Base-by-base conservation (phyloP, 2,329 filamentous ascomycete genomes). In the Colletotrichum sansevieriae region DNA sequence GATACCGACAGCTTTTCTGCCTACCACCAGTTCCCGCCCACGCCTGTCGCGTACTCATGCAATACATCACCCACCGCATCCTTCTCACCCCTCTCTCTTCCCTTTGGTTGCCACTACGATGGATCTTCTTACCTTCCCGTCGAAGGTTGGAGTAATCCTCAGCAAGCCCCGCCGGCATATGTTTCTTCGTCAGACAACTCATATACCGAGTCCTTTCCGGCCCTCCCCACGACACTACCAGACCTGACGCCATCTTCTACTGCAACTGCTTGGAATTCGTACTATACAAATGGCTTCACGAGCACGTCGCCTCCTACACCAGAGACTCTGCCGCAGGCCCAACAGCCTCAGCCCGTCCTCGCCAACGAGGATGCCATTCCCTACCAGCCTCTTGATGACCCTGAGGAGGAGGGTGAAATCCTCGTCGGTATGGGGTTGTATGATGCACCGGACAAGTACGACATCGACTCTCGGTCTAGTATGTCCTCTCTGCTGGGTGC, bases 351-450 rank as follows among this genome's bases (percentile, higher is more conserved):
- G 58, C 79, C 83, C 13, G 75, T 77, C 20, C 76, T 84, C 10
- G 76, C 84, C 37, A 77, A 84, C 11, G 85, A 89, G 55, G 85
- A 87, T 65, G 76, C 79, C 6, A 83, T 85, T 57, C 78, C 82
- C 11, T 87, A 84, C 70, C 80, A 85, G 63, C 73, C 84, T 6
- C 78, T 88, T 25, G 84, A 86, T 37, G 84, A 88, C 44, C 76
- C 81, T 11, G 83, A 87, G 55, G 88, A 88, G 33, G 82, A 86
- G 13, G 91, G 89, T 43, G 92, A 94, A 74, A 91, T 94, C 68
- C 84, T 95, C 2, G 85, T 94, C n/a, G 92, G 92, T 20, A 91
- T 96, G 87, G 93, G 93, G 0, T 85, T 96, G 0, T 96, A 96
- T 77, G 92, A 94, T 74, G 82, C 87, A 4, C 92, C 92, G 0